Conservation (phyloP, 495 filamentous ascomycete genomes). For the Neurospora tetrasperma region DNA sequence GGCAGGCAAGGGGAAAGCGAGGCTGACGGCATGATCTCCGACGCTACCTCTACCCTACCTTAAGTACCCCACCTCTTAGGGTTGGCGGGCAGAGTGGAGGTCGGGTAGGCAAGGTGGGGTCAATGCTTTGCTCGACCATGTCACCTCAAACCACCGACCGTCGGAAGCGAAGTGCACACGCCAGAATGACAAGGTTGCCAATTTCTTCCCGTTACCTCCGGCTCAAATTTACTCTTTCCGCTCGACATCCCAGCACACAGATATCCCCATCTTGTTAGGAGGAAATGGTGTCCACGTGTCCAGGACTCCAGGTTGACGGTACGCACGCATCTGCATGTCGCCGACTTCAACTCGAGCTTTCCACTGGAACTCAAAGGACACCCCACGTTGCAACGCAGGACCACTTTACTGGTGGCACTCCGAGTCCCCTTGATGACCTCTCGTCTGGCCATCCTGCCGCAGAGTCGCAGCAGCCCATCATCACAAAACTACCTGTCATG, state of each 20-base stretch:
- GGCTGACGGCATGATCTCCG: neutral
- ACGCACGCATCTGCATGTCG: neutral
- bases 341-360: neutral
- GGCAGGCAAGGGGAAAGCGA: neutral
- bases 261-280: neutral
- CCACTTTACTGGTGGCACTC: neutral
- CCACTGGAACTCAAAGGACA: neutral
- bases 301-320: neutral
- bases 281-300: neutral
- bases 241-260: neutral
- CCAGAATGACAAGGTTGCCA: neutral
- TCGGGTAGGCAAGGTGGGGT: neutral
- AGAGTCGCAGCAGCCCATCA: neutral
- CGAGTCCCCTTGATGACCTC: neutral
- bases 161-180: neutral
- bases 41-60: neutral
- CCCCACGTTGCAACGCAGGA: neutral
- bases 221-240: neutral
- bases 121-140: neutral
- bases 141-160: neutral
- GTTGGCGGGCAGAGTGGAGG: neutral
- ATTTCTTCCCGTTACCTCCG: neutral
- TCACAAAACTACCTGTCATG: neutral
- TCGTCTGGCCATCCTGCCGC: neutral
- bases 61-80: neutral